Evolutionary conservation across 495 filamentous ascomycete species (phyloP).

Genomic region (Neurospora sp.): DNA sequence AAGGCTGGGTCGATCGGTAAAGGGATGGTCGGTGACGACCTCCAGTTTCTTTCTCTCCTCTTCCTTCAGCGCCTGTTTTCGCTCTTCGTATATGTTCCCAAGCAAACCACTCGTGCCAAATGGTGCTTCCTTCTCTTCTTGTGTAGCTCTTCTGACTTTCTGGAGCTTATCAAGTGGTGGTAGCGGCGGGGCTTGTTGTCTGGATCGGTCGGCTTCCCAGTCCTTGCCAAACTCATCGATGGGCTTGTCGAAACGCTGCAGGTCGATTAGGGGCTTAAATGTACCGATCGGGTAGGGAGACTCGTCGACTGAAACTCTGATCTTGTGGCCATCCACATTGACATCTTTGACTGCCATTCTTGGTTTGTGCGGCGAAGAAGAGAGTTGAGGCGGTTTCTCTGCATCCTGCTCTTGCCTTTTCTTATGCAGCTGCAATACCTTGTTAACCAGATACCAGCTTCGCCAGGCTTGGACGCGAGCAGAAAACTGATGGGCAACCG

Average conservation of each 20-base stretch:
- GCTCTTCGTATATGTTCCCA: slow-evolving; percentile 31
- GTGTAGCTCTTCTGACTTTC: not conserved
- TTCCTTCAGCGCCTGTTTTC: slow-evolving; percentile 21
- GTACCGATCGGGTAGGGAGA: slow-evolving; percentile 43
- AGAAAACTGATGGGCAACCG: slow-evolving; percentile 58
- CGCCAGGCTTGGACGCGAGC: slow-evolving; percentile 67
- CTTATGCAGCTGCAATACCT: slow-evolving; percentile 11
- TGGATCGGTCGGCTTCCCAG: slow-evolving; percentile 14
- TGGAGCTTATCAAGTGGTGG: not conserved
- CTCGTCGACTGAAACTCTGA: slow-evolving; percentile 26
- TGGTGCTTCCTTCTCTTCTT: slow-evolving; percentile 7
- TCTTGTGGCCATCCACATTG: slow-evolving; percentile 23
- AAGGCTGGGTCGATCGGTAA: slow-evolving; percentile 41
- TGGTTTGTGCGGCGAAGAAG: slow-evolving; percentile 6
- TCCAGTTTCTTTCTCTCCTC: slow-evolving; percentile 7
- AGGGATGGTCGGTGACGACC: slow-evolving; percentile 21
- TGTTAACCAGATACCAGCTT: slow-evolving; percentile 76
- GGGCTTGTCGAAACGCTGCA: slow-evolving; percentile 37
- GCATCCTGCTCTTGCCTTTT: slow-evolving; percentile 8
- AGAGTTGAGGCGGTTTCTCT: slow-evolving; percentile 20
- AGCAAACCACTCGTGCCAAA: slow-evolving; percentile 34
- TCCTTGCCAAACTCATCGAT: slow-evolving; percentile 28
- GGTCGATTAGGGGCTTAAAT: slow-evolving; percentile 46
- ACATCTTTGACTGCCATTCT: slow-evolving; percentile 20
- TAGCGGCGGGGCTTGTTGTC: slow-evolving; percentile 11